Base-by-base conservation (phyloP, 2,329 filamentous ascomycete genomes). In the Penicillium sp. region DNA sequence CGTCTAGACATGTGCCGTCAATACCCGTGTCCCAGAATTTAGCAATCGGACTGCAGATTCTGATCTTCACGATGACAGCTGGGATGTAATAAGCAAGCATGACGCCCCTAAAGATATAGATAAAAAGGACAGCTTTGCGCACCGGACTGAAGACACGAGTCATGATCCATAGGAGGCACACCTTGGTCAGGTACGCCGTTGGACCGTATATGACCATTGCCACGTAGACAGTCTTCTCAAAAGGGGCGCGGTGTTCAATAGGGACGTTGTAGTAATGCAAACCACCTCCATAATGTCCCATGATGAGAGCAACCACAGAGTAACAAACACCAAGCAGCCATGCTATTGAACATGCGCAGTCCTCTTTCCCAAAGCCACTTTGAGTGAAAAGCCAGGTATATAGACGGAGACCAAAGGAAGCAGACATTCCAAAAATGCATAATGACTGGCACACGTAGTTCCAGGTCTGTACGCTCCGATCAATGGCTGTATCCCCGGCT, bases 191-290 rank as follows among this genome's bases (percentile, higher is more conserved):
- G 40, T 73, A 68, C 13, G 77, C 73, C 62, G 76, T 78, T 16
- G 76, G 76, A 0, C 74, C 74, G 58, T 79, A 79, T 59, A 79
- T 72, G 50, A 79, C 70, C 21, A 75, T 77, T 6, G 73, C 74
- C 12, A 74, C 73, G 50, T 79, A 79, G 42, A 72, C 66, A 12
- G 68, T 69, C 73, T 78, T n/a, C n/a, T n/a, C n/a, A n/a, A n/a
- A n/a, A n/a, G n/a, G n/a, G n/a, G n/a, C n/a, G n/a, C n/a, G n/a
- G n/a, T n/a, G n/a, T n/a, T n/a, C n/a, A n/a, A n/a, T n/a, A n/a
- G 64, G 57, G 6, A 77, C 69, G 27, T 77, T 69, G 54, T 60
- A 63, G 31, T 66, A 56, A 50, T 77, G 70, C 15, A 69, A 54
- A 4, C 75, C 75, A 34, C 72, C 74, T 39, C 73, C 74, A 52